A percentile compares a stretch with the other conserved stretches of the same genome.
Evolutionary conservation across 2,329 filamentous ascomycete genomes (phyloP).

Genomic region (Cercospora janseana): DNA sequence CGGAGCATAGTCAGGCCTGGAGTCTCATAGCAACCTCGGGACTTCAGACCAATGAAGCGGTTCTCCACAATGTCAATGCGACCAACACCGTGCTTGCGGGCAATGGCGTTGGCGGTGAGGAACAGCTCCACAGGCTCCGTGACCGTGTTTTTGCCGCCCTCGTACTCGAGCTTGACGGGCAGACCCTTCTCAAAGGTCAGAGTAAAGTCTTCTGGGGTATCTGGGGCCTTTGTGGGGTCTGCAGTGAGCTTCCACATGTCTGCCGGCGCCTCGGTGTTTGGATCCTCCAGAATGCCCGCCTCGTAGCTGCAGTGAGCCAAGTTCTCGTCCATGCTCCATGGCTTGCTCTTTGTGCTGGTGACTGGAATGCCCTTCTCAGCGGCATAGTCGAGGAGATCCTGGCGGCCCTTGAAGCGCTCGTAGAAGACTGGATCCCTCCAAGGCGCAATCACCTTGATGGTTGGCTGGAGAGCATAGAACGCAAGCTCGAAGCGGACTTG

Average conservation of each 20-base stretch:
- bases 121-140: slow-evolving; percentile 73
- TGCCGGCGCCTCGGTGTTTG: slow-evolving; percentile 62
- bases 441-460: slow-evolving; percentile 71
- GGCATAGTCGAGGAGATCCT: slow-evolving; percentile 72
- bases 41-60: slow-evolving; percentile 77
- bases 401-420: slow-evolving; percentile 67
- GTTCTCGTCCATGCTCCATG: slow-evolving; percentile 69
- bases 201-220: slow-evolving; percentile 69
- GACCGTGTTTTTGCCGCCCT: slow-evolving; percentile 56
- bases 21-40: slow-evolving; percentile 76
- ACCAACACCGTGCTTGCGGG: slow-evolving; percentile 69
- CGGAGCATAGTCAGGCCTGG: slow-evolving; percentile 58
- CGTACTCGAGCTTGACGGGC: slow-evolving; percentile 64
- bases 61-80: slow-evolving; percentile 82
- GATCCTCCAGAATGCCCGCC: slow-evolving; percentile 70
- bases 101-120: slow-evolving; percentile 68
- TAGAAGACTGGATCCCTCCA: slow-evolving; percentile 71
- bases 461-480: slow-evolving; percentile 61
- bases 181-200: slow-evolving; percentile 71
- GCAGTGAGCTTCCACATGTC: slow-evolving; percentile 77
- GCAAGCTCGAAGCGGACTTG: slow-evolving; percentile 65
- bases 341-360: slow-evolving; percentile 69
- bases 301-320: slow-evolving; percentile 77
- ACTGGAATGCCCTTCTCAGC: slow-evolving; percentile 66
- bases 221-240: slow-evolving; percentile 67